phyloP scores from a whole-genome alignment of 2,329 filamentous ascomycete genomes.

The Penicillium sp. region DNA sequence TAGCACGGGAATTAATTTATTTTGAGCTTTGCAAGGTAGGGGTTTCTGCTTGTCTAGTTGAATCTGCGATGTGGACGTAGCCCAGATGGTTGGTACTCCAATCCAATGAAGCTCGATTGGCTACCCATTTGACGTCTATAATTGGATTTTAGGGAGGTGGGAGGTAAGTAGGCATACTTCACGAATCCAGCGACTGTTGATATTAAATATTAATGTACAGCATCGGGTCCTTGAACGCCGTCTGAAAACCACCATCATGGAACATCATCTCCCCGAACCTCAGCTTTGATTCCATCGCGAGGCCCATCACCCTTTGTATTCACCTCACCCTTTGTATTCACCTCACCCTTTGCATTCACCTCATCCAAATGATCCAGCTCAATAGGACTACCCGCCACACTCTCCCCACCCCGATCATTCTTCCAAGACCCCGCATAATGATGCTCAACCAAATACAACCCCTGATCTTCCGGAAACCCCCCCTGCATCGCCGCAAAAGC shows the following conservation, averaged over 20 bases:
- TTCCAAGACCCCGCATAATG: slow-evolving; percentile 23
- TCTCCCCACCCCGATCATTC: slow-evolving; percentile 11
- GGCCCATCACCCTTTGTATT: background rate
- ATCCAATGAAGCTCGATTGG: too few relatives aligned
- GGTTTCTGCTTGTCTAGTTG: too few relatives aligned
- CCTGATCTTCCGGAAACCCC: slow-evolving; percentile 10
- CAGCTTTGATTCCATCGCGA: background rate
- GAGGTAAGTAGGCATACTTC: too few relatives aligned
- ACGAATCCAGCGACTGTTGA: too few relatives aligned
- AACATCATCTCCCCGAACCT: background rate
- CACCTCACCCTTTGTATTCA: background rate
- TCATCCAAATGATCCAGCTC: background rate
- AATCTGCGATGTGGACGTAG: too few relatives aligned
- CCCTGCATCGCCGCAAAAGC: slow-evolving; percentile 16
- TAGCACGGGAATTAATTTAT: too few relatives aligned
- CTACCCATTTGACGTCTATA: too few relatives aligned
- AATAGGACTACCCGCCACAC: background rate
- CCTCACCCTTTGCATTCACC: background rate
- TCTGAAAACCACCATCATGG: background rate
- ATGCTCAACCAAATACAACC: slow-evolving; percentile 16
- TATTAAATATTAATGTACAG: too few relatives aligned
- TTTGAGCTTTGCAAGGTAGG: too few relatives aligned
- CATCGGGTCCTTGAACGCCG: too few relatives aligned
- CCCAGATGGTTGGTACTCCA: too few relatives aligned
- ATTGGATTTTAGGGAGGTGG: too few relatives aligned